Percentiles rank a stretch among this genome's conserved stretches.
Evolutionary conservation across 306 rosid species (phyloP).

Genomic region (Rubus parviflorus): DNA sequence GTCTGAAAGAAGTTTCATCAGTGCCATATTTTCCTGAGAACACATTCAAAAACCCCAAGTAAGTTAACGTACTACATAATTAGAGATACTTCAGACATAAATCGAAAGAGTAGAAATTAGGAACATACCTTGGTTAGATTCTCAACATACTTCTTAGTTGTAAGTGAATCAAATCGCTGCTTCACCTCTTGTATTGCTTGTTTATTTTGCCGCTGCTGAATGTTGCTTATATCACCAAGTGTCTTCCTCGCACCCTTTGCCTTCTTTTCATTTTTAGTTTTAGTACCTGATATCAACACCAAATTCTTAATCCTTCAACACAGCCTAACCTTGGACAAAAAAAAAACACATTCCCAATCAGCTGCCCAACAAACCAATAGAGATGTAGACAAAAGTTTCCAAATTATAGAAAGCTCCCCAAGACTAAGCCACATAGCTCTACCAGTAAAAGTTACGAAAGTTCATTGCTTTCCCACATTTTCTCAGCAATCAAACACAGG

Average conservation of each 20-base stretch:
- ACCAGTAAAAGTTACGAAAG: too few relatives aligned
- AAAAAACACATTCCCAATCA: slow-evolving; percentile 10
- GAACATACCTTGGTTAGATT: slow-evolving; percentile 55
- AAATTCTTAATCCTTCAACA: slow-evolving; percentile 12
- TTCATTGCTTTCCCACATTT: background rate
- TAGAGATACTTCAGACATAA: background rate
- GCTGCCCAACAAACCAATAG: background rate
- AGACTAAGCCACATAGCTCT: background rate
- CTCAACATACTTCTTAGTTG: slow-evolving; percentile 35
- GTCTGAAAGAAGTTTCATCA: slow-evolving; percentile 55
- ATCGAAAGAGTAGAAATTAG: background rate
- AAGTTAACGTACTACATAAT: slow-evolving; percentile 13
- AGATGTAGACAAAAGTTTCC: background rate
- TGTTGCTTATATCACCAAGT: slow-evolving; percentile 76
- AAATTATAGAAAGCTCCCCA: background rate
- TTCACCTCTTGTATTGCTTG: slow-evolving; percentile 32
- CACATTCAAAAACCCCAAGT: slow-evolving; percentile 16
- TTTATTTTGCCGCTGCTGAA: slow-evolving; percentile 31
- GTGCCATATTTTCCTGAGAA: slow-evolving; percentile 62
- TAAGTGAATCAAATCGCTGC: slow-evolving; percentile 29
- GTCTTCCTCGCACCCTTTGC: slow-evolving; percentile 43
- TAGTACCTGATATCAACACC: slow-evolving; percentile 42
- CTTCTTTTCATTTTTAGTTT: slow-evolving; percentile 35
- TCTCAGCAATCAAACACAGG: background rate
- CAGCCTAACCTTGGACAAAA: background rate